These are phyloP conservation scores for Raddia guianensis DNA, from an alignment of 176 grass and related monocot species.

Conservation along the genomic window DNA sequence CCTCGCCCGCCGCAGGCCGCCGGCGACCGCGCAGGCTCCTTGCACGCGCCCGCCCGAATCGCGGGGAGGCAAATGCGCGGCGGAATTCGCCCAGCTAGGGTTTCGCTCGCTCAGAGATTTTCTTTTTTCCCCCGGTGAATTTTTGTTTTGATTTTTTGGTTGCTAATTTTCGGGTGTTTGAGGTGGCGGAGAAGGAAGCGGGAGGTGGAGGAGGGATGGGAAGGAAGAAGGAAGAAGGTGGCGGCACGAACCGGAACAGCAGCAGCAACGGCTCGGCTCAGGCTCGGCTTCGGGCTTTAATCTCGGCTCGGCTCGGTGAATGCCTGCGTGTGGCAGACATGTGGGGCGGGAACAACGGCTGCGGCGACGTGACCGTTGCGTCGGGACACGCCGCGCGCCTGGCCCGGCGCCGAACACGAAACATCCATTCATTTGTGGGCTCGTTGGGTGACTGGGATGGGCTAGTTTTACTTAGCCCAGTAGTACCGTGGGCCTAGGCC, in stretches of 20 bases:
- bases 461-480: no score
- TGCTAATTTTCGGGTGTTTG: slow-evolving; percentile 19
- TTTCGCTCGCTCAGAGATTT: slow-evolving; percentile 20
- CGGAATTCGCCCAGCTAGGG: slow-evolving; percentile 39
- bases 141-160: slow-evolving; percentile 24
- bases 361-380: slow-evolving; percentile 5
- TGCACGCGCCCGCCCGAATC: slow-evolving; percentile 4
- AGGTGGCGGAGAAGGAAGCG: slow-evolving; percentile 37
- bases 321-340: not conserved
- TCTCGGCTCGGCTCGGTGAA: not conserved
- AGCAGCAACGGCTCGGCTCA: not conserved
- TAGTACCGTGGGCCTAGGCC: no score
- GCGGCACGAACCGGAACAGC: slow-evolving; percentile 24
- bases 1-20: slow-evolving; percentile 10
- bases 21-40: slow-evolving; percentile 11
- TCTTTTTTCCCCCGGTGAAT: not conserved
- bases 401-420: not conserved
- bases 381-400: not conserved
- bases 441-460: no score
- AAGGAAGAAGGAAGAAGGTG: not conserved
- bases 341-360: not conserved
- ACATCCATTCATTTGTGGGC: not conserved
- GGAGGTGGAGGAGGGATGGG: not conserved
- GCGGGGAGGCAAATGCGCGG: slow-evolving; percentile 33
- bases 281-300: not conserved